These are phyloP conservation scores for Emergomyces orientalis DNA, from an alignment of 2,329 filamentous ascomycete species.

Conservation along the genomic window DNA sequence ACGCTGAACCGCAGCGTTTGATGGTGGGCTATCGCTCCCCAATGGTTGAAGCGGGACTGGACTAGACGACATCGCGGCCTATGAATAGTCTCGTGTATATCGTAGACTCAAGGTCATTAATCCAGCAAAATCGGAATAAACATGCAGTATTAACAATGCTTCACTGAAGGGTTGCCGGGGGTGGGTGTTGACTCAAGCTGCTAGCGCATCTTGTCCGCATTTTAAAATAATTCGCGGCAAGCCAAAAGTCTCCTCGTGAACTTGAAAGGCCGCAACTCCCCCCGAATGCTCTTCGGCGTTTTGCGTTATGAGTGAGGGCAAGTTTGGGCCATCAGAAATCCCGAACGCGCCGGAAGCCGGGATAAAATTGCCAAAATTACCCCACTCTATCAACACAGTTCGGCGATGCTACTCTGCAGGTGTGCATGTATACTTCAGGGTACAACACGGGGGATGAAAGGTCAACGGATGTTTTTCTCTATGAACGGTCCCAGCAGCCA, in stretches of 20 bases:
- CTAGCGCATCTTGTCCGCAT: neutral
- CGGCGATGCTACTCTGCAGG: too few relatives aligned
- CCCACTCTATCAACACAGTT: too few relatives aligned
- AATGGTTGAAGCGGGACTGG: neutral
- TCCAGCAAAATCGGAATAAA: neutral
- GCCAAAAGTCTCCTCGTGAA: neutral
- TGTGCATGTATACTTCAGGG: neutral
- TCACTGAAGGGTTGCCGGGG: neutral
- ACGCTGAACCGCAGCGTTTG: constrained; percentile 13
- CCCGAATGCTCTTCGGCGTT: neutral
- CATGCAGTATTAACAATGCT: neutral
- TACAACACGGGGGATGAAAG: too few relatives aligned
- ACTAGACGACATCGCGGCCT: neutral
- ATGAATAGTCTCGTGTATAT: neutral
- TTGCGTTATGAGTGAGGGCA: neutral
- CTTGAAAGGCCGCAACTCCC: neutral
- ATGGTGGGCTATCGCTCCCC: constrained; percentile 1
- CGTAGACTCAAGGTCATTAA: neutral
- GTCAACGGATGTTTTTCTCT: neutral
- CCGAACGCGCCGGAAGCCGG: constrained; percentile 1
- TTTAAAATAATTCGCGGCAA: neutral
- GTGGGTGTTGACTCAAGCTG: neutral
- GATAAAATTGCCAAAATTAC: too few relatives aligned
- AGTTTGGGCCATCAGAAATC: neutral
- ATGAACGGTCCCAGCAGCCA: neutral